Percentiles rank a stretch among this genome's conserved stretches.
Conservation (phyloP, 257 asterid genomes). For the Mentha longifolia region DNA sequence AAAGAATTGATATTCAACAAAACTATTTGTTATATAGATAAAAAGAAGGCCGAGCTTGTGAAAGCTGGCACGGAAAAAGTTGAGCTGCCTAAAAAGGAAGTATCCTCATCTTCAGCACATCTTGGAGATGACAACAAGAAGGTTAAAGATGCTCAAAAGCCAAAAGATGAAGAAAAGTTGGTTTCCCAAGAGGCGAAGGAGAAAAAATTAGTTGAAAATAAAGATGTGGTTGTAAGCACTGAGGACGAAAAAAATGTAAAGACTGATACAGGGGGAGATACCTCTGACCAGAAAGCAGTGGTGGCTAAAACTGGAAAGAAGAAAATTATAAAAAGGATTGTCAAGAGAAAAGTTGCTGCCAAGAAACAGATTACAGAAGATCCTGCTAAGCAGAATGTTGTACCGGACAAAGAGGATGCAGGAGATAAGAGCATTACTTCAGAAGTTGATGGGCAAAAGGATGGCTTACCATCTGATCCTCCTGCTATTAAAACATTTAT, state of each 20-base stretch:
- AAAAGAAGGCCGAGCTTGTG: constrained; percentile 42
- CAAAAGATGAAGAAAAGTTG: constrained; percentile 39
- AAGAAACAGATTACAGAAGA: constrained; percentile 45
- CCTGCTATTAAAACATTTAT: constrained; percentile 58
- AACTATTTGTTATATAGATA: constrained; percentile 37
- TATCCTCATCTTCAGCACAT: constrained; percentile 44
- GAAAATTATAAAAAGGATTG: constrained; percentile 75
- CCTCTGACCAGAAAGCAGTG: constrained; percentile 46
- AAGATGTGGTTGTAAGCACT: constrained; percentile 42
- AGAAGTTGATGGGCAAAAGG: constrained; percentile 55
- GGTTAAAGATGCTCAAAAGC: constrained; percentile 45
- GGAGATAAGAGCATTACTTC: constrained; percentile 44
- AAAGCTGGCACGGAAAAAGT: constrained; percentile 42
- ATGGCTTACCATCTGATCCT: constrained; percentile 49
- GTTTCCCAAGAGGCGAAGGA: constrained; percentile 45
- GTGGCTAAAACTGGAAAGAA: constrained; percentile 68
- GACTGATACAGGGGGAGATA: constrained; percentile 42
- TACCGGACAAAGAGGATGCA: constrained; percentile 43
- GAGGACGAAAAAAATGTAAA: constrained; percentile 46
- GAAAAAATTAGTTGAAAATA: constrained; percentile 47
- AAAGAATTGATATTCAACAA: not conserved
- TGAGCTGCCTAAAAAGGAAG: constrained; percentile 54
- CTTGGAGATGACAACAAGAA: constrained; percentile 46
- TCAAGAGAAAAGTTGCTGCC: constrained; percentile 51
- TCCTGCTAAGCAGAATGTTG: constrained; percentile 40